Base-by-base conservation (phyloP, 441 rosid species). In the Francoa sonchifolia region DNA sequence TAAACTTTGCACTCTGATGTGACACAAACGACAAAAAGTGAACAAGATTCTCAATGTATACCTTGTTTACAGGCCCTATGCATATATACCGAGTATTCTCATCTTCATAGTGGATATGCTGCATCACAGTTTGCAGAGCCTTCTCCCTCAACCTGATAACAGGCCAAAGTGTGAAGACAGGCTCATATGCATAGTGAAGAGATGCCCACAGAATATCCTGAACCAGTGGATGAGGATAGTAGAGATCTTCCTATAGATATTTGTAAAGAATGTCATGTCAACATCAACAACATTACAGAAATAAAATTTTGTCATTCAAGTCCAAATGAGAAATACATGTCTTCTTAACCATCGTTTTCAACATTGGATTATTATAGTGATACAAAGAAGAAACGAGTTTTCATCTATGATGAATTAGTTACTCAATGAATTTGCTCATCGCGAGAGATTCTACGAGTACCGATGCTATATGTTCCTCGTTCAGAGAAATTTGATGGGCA, bases 61-160 rank as follows among this genome's bases (percentile, higher is more conserved):
- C 98, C 96, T 90, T 90, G 58, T 85, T 82, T 54, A 86, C 90
- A 13, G 96, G 98, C 21, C 96, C 96, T 14, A 90, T 78, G 82
- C 99, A 90, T 55, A 86, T 53, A 48, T 82, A 90, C 37, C 83
- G 74, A 47, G 94, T 82, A 62, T 76, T 86, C 61, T 82, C 88
- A 54, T 86, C 99, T 62, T 90, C 99, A 50, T 86, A 85, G 63
- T 90, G 96, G 44, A 86, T 61, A 50, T 86, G 96, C 59, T 82
- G 76, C 20, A 90, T 63, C 20, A 56, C 61, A 26, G 63, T 44
- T 20, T 35, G 58, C 39, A 82, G 49, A 42, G 95, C 93, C 69
- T 67, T 90, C 54, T 82, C 94, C 60, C 96, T 78, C 65, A 90
- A 62, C 45, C 58, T 86, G 43, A 72, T 71, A 41, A 79, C 94